These are phyloP conservation scores for Umbelopsis ramanniana DNA, from an alignment of 192 early-diverging fungal genomes.

Conservation along the genomic window DNA sequence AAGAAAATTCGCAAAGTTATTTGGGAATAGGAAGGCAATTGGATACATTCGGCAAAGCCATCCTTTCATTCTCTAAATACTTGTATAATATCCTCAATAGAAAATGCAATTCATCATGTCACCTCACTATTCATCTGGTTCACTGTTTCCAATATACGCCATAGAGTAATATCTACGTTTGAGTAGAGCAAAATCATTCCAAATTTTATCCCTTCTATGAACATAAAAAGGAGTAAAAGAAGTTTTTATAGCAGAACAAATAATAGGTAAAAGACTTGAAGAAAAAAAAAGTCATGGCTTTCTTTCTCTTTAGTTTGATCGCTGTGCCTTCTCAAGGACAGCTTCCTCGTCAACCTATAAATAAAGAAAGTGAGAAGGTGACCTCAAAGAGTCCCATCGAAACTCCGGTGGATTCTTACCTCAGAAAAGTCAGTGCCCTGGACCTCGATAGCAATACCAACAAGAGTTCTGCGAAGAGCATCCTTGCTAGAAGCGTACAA, in stretches of 20 bases:
- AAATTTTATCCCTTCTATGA: slow-evolving; percentile 23
- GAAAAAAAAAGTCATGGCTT: slow-evolving; percentile 21
- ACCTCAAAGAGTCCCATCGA: not conserved
- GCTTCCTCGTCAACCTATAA: slow-evolving; percentile 54
- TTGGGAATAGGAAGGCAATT: slow-evolving; percentile 16
- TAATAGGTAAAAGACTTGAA: slow-evolving; percentile 17
- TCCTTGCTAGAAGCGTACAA: slow-evolving; percentile 87
- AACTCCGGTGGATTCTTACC: slow-evolving; percentile 39
- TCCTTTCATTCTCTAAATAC: not conserved
- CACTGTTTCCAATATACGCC: too few species aligned
- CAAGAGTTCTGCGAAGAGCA: slow-evolving; percentile 71
- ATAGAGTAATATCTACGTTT: too few species aligned
- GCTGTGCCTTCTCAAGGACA: slow-evolving; percentile 67
- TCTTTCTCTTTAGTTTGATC: slow-evolving; percentile 37
- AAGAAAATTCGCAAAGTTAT: slow-evolving; percentile 27
- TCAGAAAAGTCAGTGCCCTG: slow-evolving; percentile 87
- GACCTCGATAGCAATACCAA: slow-evolving; percentile 74
- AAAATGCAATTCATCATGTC: too few species aligned
- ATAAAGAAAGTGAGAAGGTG: not conserved
- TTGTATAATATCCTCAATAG: too few species aligned
- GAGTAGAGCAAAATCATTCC: not conserved
- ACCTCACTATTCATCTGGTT: too few species aligned
- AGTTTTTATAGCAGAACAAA: slow-evolving; percentile 27
- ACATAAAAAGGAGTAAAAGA: slow-evolving; percentile 25
- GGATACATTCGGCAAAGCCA: not conserved